These are phyloP conservation scores for Tilletia caries DNA, from an alignment of 1,284 basidiomycete species.

Conservation along the genomic window DNA sequence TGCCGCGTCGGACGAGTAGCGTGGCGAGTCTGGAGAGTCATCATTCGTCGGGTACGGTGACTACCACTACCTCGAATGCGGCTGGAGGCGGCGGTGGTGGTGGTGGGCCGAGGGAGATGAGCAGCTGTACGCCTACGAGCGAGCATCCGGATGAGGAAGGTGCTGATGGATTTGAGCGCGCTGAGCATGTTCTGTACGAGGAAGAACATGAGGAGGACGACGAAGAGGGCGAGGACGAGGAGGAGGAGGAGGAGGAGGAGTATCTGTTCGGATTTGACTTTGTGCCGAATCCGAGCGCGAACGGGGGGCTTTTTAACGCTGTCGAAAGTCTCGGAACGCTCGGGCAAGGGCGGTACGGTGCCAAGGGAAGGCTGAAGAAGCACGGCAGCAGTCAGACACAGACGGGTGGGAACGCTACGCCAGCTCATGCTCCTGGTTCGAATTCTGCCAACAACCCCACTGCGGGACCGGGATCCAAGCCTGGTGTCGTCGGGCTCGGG, in stretches of 20 bases:
- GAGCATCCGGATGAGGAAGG: not conserved
- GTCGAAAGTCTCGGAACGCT: constrained; percentile 36
- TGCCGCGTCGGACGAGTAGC: constrained; percentile 5
- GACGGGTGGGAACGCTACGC: not conserved
- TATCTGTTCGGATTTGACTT: constrained; percentile 41
- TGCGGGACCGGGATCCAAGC: too few relatives aligned
- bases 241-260: constrained; percentile 20
- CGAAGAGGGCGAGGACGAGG: constrained; percentile 15
- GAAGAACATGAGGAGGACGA: constrained; percentile 19
- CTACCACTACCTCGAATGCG: not conserved
- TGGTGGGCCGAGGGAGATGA: not conserved
- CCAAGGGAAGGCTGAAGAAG: not conserved
- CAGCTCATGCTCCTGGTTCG: not conserved
- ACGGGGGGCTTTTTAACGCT: constrained; percentile 52
- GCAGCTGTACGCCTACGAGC: not conserved
- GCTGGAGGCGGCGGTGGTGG: not conserved
- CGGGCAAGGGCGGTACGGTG: not conserved
- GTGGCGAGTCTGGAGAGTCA: constrained; percentile 11
- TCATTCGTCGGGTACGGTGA: not conserved
- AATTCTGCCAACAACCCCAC: not conserved
- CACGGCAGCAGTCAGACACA: not conserved
- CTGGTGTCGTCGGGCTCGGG: not conserved
- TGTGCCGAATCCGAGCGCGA: constrained; percentile 45
- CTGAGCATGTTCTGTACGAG: not conserved
- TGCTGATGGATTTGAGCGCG: not conserved